These are phyloP conservation scores for Suhomyces vadensis DNA, from an alignment of 805 yeast genomes.

Conservation along the genomic window DNA sequence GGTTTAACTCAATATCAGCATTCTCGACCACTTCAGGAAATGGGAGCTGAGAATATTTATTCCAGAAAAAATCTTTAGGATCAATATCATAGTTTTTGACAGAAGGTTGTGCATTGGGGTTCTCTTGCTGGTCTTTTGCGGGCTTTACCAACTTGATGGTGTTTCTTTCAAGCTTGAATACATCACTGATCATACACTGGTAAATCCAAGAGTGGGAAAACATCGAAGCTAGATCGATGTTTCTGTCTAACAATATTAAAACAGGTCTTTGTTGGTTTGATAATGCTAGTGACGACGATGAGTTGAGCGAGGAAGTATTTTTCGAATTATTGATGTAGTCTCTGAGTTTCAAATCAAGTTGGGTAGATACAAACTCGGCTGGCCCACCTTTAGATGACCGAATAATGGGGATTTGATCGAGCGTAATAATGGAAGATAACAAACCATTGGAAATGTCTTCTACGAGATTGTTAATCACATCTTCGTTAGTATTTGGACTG, in stretches of 20 bases:
- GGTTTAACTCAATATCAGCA: slow-evolving; percentile 79
- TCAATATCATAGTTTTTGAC: slow-evolving; percentile 79
- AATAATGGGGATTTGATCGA: slow-evolving; percentile 81
- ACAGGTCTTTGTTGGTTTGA: slow-evolving; percentile 62
- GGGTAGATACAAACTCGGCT: slow-evolving; percentile 89
- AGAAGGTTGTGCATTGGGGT: slow-evolving; percentile 27
- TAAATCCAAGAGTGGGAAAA: slow-evolving; percentile 97
- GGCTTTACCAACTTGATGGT: slow-evolving; percentile 63
- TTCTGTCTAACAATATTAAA: slow-evolving; percentile 80
- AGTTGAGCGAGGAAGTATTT: slow-evolving; percentile 16
- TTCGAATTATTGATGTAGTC: slow-evolving; percentile 79
- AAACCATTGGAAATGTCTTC: slow-evolving; percentile 76
- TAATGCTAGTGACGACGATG: slow-evolving; percentile 11
- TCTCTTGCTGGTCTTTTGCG: slow-evolving; percentile 17
- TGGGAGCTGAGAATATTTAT: slow-evolving; percentile 76
- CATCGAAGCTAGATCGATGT: slow-evolving; percentile 89
- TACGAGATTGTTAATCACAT: slow-evolving; percentile 65
- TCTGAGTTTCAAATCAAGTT: slow-evolving; percentile 77
- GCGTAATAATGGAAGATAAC: slow-evolving; percentile 74
- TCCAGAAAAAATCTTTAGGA: slow-evolving; percentile 93
- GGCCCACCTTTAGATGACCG: slow-evolving; percentile 93
- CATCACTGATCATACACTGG: slow-evolving; percentile 94
- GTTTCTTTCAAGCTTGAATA: slow-evolving; percentile 77
- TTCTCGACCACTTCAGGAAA: slow-evolving; percentile 99
- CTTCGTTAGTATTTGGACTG: slow-evolving; percentile 71